Percentiles rank a stretch among this genome's conserved stretches.
These are phyloP conservation scores for Ophiostoma himal-ulmi DNA, from an alignment of 2,329 filamentous ascomycete genomes.

Conservation along the genomic window DNA sequence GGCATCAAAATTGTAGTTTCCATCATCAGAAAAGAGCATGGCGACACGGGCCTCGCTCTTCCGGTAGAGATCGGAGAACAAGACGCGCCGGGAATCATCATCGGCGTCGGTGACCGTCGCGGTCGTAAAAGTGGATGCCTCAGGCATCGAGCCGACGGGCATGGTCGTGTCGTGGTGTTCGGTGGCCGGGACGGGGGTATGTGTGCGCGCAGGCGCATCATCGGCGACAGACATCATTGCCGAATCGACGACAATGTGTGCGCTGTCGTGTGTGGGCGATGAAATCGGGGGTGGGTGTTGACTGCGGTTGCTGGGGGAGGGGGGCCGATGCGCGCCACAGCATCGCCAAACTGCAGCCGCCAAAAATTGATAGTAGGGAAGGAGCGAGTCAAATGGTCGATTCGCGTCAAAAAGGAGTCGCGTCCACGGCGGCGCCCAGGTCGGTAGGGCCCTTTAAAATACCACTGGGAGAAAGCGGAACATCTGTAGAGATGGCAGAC, in stretches of 20 bases:
- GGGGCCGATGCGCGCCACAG: slow-evolving; percentile 12
- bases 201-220: slow-evolving; percentile 50
- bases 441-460: slow-evolving; percentile 44
- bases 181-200: slow-evolving; percentile 39
- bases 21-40: slow-evolving; percentile 61
- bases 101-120: slow-evolving; percentile 42
- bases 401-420: slow-evolving; percentile 39
- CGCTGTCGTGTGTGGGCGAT: background rate
- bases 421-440: slow-evolving; percentile 44
- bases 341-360: slow-evolving; percentile 21
- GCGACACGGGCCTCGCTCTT: slow-evolving; percentile 71
- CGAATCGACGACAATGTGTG: slow-evolving; percentile 32
- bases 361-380: slow-evolving; percentile 21
- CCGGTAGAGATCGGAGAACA: slow-evolving; percentile 73
- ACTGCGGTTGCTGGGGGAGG: slow-evolving; percentile 5
- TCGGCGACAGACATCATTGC: slow-evolving; percentile 53
- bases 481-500: slow-evolving; percentile 48
- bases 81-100: slow-evolving; percentile 65
- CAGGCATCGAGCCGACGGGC: slow-evolving; percentile 46
- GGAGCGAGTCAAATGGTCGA: slow-evolving; percentile 25
- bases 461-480: slow-evolving; percentile 45
- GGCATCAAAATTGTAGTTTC: slow-evolving; percentile 46
- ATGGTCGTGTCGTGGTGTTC: slow-evolving; percentile 39
- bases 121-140: slow-evolving; percentile 42
- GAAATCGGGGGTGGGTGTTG: slow-evolving; percentile 2